These are phyloP conservation scores for Evernia prunastri DNA, from an alignment of 495 filamentous ascomycete genomes.

Conservation along the genomic window DNA sequence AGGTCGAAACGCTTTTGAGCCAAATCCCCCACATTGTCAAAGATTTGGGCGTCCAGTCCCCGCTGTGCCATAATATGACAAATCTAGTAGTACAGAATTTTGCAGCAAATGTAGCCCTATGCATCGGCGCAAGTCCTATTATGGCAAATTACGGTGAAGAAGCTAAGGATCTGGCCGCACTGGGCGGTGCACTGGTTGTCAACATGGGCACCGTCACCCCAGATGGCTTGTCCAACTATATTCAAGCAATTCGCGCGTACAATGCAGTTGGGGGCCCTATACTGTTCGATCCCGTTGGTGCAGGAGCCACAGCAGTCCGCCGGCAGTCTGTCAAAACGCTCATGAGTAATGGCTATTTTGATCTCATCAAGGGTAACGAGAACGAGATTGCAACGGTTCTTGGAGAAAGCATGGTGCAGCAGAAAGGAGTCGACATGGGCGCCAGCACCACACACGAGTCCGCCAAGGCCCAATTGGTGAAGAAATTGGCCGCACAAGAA, in stretches of 20 bases:
- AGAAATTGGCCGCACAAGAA: conserved; percentile 58
- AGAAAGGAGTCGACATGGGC: conserved; percentile 84
- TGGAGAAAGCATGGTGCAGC: conserved; percentile 48
- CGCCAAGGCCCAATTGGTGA: conserved; percentile 56
- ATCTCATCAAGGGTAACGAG: conserved; percentile 93
- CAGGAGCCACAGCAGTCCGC: conserved; percentile 71
- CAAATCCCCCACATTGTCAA: conserved; percentile 51
- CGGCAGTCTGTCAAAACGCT: conserved; percentile 63
- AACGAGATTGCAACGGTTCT: conserved; percentile 74
- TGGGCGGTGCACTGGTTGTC: conserved; percentile 67
- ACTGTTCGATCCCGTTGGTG: conserved; percentile 87
- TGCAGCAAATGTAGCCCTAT: conserved; percentile 77
- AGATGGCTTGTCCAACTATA: conserved; percentile 61
- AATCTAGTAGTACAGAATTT: conserved; percentile 92
- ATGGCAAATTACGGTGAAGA: conserved; percentile 87
- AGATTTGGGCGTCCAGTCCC: conserved; percentile 52
- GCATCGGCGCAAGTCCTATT: conserved; percentile 76
- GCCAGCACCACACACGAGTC: conserved; percentile 45
- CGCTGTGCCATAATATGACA: conserved; percentile 94
- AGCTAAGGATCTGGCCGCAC: conserved; percentile 64
- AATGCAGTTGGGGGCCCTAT: conserved; percentile 68
- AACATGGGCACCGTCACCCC: conserved; percentile 91
- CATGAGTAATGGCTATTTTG: conserved; percentile 68
- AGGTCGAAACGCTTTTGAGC: conserved; percentile 37
- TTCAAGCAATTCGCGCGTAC: conserved; percentile 64